Percentiles rank a stretch among this genome's conserved stretches.
These are phyloP conservation scores for Brettanomyces bruxellensis DNA, from an alignment of 805 yeast species.

Conservation along the genomic window DNA sequence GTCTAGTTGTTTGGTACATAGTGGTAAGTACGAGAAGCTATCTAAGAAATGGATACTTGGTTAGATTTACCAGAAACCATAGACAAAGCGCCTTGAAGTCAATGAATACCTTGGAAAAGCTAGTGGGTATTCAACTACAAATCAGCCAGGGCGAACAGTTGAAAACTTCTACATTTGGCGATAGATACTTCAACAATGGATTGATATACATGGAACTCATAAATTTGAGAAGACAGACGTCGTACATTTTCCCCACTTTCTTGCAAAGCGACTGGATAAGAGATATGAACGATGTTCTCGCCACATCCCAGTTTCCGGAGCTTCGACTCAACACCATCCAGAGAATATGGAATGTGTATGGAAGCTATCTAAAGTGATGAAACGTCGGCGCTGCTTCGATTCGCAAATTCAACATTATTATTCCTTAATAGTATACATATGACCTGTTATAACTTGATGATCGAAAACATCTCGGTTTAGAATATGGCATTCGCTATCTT, in stretches of 20 bases:
- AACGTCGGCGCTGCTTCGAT: no score
- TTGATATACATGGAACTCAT: constrained; percentile 57
- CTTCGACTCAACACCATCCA: constrained; percentile 38
- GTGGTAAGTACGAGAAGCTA: constrained; percentile 23
- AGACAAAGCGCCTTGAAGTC: constrained; percentile 31
- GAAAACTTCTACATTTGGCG: not conserved
- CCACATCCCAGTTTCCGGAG: constrained; percentile 20
- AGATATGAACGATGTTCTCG: constrained; percentile 54
- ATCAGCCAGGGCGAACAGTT: constrained; percentile 4
- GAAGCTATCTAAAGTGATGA: constrained; percentile 14
- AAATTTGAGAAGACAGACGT: constrained; percentile 43
- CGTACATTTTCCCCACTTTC: constrained; percentile 38
- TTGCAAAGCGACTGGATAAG: constrained; percentile 47
- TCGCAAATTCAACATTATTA: not conserved
- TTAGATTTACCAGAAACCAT: constrained; percentile 24
- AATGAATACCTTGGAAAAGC: constrained; percentile 35
- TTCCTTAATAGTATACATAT: not conserved
- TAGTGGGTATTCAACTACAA: constrained; percentile 11
- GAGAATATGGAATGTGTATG: constrained; percentile 58
- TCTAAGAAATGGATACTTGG: constrained; percentile 29
- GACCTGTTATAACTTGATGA: not conserved
- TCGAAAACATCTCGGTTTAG: constrained; percentile 22
- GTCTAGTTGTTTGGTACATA: constrained; percentile 45
- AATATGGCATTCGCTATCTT: constrained; percentile 66
- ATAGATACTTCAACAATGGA: constrained; percentile 41